A percentile compares a stretch with the other conserved stretches of the same genome.
phyloP scores from a whole-genome alignment of 345 rosid genomes.

The Moricandia moricandioides region DNA sequence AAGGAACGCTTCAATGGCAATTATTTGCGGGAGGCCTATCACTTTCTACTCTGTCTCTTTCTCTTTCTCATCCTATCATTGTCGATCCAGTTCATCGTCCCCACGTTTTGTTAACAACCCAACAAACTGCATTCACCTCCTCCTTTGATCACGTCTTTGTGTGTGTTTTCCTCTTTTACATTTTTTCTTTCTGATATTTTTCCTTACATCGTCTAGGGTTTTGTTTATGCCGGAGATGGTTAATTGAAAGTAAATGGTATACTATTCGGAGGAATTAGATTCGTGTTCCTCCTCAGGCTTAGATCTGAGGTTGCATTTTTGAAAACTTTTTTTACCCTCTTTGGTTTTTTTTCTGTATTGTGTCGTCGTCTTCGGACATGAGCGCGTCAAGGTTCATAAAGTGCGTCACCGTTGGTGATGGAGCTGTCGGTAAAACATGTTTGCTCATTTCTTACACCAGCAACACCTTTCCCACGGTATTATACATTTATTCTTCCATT shows the following conservation, averaged over 20 bases:
- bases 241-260: background rate
- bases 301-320: slow-evolving; percentile 29
- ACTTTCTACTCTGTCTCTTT: slow-evolving; percentile 14
- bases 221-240: background rate
- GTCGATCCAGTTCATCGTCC: slow-evolving; percentile 25
- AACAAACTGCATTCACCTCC: background rate
- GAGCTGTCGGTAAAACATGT: slow-evolving; percentile 41
- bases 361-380: slow-evolving; percentile 17
- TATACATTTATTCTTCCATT: background rate
- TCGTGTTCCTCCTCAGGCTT: slow-evolving; percentile 29
- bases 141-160: background rate
- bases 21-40: slow-evolving; percentile 23
- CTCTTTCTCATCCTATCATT: slow-evolving; percentile 4
- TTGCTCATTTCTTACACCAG: slow-evolving; percentile 36
- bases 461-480: slow-evolving; percentile 38
- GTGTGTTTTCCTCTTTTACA: background rate
- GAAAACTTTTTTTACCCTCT: background rate
- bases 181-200: background rate
- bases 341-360: too few relatives aligned
- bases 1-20: slow-evolving; percentile 39
- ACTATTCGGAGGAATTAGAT: background rate
- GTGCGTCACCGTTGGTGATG: slow-evolving; percentile 40
- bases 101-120: slow-evolving; percentile 11
- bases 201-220: background rate
- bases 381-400: slow-evolving; percentile 40